A percentile compares a stretch with the other conserved stretches of the same genome.
Conservation (phyloP, 441 rosid genomes). For the Macaranga tanarius region DNA sequence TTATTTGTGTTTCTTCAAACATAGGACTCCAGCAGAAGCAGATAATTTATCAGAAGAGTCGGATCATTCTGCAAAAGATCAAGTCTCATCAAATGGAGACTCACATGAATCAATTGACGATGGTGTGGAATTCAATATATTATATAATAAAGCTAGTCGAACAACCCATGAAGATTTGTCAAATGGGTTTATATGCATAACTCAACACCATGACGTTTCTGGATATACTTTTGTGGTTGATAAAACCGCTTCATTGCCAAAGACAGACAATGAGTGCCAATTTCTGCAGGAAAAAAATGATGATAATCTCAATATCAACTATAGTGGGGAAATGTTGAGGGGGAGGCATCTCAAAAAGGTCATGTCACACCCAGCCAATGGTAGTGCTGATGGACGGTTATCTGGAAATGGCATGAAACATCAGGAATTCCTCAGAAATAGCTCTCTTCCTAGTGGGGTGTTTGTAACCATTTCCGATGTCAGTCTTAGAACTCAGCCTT, state of each 20-base stretch:
- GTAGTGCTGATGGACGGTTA: slow-evolving; percentile 25
- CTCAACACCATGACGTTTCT: slow-evolving; percentile 48
- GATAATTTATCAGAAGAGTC: slow-evolving; percentile 62
- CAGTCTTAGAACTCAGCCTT: slow-evolving; percentile 75
- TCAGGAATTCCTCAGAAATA: slow-evolving; percentile 37
- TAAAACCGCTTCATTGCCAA: slow-evolving; percentile 36
- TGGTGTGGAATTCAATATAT: slow-evolving; percentile 58
- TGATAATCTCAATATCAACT: slow-evolving; percentile 31
- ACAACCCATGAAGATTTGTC: slow-evolving; percentile 34
- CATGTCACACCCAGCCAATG: slow-evolving; percentile 43
- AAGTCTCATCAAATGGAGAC: slow-evolving; percentile 52
- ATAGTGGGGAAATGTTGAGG: slow-evolving; percentile 29
- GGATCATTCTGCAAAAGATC: slow-evolving; percentile 54
- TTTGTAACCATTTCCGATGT: slow-evolving; percentile 81
- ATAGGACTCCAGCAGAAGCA: slow-evolving; percentile 73
- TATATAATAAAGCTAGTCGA: slow-evolving; percentile 58
- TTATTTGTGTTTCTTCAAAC: slow-evolving; percentile 18
- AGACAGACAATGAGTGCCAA: slow-evolving; percentile 30
- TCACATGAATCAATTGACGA: slow-evolving; percentile 57
- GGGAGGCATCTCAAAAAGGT: slow-evolving; percentile 49
- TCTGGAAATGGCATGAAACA: slow-evolving; percentile 33
- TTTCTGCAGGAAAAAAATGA: slow-evolving; percentile 33
- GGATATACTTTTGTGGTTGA: slow-evolving; percentile 60
- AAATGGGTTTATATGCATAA: slow-evolving; percentile 44
- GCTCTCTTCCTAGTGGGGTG: slow-evolving; percentile 41